Base-by-base conservation (phyloP, 768 basidiomycete genomes). In the Mycena belliarum region DNA sequence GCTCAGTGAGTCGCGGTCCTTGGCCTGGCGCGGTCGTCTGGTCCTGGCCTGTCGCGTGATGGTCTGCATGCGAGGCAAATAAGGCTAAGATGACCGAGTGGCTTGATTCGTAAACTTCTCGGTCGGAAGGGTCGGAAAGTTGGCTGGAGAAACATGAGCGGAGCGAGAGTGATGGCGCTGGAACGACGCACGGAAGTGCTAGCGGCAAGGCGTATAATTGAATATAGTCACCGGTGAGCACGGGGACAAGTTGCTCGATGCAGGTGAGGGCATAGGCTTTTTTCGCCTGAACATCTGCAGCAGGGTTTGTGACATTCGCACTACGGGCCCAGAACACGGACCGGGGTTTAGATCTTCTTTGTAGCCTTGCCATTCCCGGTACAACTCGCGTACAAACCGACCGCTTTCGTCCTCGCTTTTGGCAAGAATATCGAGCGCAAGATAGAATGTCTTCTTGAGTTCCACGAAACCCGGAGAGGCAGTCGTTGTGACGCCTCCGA, bases 21-120 rank as follows among this genome's bases (percentile, higher is more conserved):
- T 55, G 42, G 16, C n/a, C n/a, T n/a, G 67, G 20, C 72, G 68
- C 6, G 41, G 37, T 8, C 14, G 11, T 40, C 6, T 44, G 20
- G 11, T 51, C 35, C 21, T 48, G 43, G 37, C 49, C 52, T 26
- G 56, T 53, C n/a, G 50, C 61, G 24, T 64, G 45, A 20, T 69
- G 72, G 59, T 82, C 78, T 0, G 84, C 82, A 64, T 82, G 79
- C 26, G 83, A 77, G 11, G 88, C 81, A 66, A 93, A 87, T 38
- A 92, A 76, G 5, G 92, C 80, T 15, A 95, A 75, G 33, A 95
- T 73, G 25, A 91, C 89, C 10, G 93, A 94, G 68, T 95, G 93
- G 1, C 92, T 85, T 0, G 91, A 88, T 69, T 95, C 93, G 64
- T 85, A 95, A n/a, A 84, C 84, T 61, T 93, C 89, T 32, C 88